A percentile compares a stretch with the other conserved stretches of the same genome.
phyloP scores from a whole-genome alignment of 352 stramenopile genomes.

The Phytophthora niederhauseri region DNA sequence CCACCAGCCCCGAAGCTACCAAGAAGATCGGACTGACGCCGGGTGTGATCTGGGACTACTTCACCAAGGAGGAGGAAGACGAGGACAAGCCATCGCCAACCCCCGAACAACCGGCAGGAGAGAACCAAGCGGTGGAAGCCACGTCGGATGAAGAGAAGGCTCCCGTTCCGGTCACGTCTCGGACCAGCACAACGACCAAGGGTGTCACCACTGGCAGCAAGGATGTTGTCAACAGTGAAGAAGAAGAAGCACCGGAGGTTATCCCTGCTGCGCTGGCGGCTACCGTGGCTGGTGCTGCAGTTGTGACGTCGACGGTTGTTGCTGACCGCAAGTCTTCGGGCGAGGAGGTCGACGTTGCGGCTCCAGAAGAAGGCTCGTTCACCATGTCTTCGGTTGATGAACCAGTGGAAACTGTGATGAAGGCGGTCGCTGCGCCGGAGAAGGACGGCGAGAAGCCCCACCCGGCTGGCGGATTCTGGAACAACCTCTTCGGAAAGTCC shows the following conservation, averaged over 20 bases:
- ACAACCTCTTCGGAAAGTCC: conserved; percentile 17
- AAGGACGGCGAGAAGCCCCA: conserved; percentile 1
- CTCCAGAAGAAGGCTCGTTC: conserved; percentile 1
- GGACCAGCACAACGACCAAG: not conserved
- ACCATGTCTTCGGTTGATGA: conserved; percentile 10
- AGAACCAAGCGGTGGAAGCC: not conserved
- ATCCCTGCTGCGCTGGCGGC: not conserved
- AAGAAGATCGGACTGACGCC: conserved; percentile 11
- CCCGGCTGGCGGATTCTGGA: conserved; percentile 24
- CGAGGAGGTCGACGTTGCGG: not conserved
- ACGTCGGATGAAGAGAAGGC: conserved; percentile 8
- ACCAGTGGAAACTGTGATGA: not conserved
- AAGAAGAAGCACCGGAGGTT: not conserved
- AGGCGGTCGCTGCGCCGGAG: not conserved
- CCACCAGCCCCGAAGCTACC: not conserved
- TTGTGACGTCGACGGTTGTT: not conserved
- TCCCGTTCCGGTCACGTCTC: not conserved
- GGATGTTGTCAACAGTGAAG: not conserved
- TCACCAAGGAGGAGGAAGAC: conserved; percentile 7
- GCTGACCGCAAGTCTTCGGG: not conserved
- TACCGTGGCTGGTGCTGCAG: conserved; percentile 7
- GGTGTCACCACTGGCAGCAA: not conserved
- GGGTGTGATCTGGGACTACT: conserved; percentile 18
- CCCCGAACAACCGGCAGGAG: not conserved
- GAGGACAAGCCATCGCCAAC: not conserved